A percentile compares a stretch with the other conserved stretches of the same genome.
These are phyloP conservation scores for Puccinia novopanici DNA, from an alignment of 1,284 basidiomycete genomes.

Conservation along the genomic window DNA sequence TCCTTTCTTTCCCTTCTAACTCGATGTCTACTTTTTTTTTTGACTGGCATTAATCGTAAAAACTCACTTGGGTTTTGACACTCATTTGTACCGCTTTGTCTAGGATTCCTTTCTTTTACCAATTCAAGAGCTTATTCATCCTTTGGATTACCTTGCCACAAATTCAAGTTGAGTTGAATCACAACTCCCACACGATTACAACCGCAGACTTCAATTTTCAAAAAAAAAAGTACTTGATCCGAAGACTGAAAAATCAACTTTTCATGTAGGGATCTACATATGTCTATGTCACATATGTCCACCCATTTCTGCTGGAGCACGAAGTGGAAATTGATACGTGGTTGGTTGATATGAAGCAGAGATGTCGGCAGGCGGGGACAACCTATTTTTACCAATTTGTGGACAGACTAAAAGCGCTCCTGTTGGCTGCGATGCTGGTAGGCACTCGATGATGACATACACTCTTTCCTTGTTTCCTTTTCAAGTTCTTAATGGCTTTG, in stretches of 20 bases:
- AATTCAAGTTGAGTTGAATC: slow-evolving; percentile 34
- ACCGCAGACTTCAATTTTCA: too few relatives aligned
- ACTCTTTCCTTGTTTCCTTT: not conserved
- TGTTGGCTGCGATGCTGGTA: slow-evolving; percentile 21
- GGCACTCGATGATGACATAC: not conserved
- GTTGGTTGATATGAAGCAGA: slow-evolving; percentile 46
- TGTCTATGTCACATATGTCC: slow-evolving; percentile 45
- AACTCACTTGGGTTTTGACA: not conserved
- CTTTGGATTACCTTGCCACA: slow-evolving; percentile 49
- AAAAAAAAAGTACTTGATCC: slow-evolving; percentile 68
- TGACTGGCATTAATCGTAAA: not conserved
- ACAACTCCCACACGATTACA: too few relatives aligned
- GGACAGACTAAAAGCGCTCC: slow-evolving; percentile 37
- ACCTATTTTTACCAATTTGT: slow-evolving; percentile 43
- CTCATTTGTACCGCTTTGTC: too few relatives aligned
- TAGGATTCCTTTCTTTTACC: slow-evolving; percentile 50
- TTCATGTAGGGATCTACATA: slow-evolving; percentile 47
- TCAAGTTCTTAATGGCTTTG: not conserved
- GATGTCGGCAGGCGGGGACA: slow-evolving; percentile 27
- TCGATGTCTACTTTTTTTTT: not conserved
- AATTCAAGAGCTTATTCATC: slow-evolving; percentile 39
- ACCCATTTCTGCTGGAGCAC: slow-evolving; percentile 48
- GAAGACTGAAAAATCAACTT: slow-evolving; percentile 41
- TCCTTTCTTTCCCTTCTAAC: not conserved
- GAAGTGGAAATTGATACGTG: slow-evolving; percentile 43